phyloP scores from a whole-genome alignment of 2,329 filamentous ascomycete species.

The Fusarium floridanum region DNA sequence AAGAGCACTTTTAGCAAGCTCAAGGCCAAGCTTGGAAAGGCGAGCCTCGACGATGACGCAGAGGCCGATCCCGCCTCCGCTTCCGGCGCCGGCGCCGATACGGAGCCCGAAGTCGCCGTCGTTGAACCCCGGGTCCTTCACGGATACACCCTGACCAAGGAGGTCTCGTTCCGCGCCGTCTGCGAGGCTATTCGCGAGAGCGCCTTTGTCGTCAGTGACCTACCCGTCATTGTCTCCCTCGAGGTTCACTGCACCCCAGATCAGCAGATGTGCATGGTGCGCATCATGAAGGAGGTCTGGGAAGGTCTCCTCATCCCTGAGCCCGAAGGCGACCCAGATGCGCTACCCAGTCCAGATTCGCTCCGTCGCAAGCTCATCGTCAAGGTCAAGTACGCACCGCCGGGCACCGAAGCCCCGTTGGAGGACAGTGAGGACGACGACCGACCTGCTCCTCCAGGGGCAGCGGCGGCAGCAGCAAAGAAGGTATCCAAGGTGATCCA shows the following conservation, averaged over 20 bases:
- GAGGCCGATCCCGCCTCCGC: conserved; percentile 4
- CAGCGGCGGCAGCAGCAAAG: conserved; percentile 59
- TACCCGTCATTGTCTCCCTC: conserved; percentile 93
- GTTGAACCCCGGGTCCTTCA: conserved; percentile 85
- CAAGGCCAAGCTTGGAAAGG: conserved; percentile 68
- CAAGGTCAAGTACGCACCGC: conserved; percentile 80
- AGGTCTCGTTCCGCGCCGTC: conserved; percentile 87
- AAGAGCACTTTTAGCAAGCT: conserved; percentile 71
- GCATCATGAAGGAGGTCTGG: conserved; percentile 91
- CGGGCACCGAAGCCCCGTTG: conserved; percentile 46
- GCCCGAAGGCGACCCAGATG: conserved; percentile 59
- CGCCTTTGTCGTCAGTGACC: conserved; percentile 79
- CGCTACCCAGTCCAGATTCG: conserved; percentile 76
- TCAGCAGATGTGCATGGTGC: conserved; percentile 92
- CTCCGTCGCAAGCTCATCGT: conserved; percentile 84
- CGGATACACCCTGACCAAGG: conserved; percentile 90
- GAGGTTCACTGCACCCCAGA: conserved; percentile 87
- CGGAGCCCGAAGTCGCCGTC: conserved; percentile 48
- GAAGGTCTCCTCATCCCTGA: conserved; percentile 75
- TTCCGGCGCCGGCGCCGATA: conserved; percentile 16
- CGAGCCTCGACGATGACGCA: conserved; percentile 53
- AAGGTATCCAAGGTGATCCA: conserved; percentile 77
- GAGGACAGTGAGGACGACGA: conserved; percentile 53
- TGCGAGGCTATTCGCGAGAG: conserved; percentile 83
- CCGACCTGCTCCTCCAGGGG: conserved; percentile 52